phyloP scores from a whole-genome alignment of 257 asterid genomes.

The Fraxinus americana region DNA sequence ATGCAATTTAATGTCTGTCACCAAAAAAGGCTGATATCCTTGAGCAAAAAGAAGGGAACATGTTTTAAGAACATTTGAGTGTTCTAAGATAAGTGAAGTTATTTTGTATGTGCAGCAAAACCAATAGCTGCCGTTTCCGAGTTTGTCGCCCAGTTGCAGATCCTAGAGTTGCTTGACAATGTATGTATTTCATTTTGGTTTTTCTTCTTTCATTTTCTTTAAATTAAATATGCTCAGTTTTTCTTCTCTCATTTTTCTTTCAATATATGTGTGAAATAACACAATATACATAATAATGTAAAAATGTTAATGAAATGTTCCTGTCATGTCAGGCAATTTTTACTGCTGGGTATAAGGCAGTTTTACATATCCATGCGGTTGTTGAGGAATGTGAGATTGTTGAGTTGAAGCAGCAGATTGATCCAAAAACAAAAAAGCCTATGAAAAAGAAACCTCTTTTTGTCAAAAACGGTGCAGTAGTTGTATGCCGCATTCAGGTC shows the following conservation, averaged over 20 bases:
- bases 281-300: not conserved
- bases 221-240: not conserved
- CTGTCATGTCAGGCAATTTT: constrained; percentile 69
- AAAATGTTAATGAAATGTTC: not conserved
- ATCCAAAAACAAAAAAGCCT: constrained; percentile 69
- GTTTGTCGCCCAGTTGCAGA: constrained; percentile 87
- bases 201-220: not conserved
- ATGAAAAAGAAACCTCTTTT: constrained; percentile 87
- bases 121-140: constrained; percentile 73
- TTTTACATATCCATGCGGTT: constrained; percentile 83
- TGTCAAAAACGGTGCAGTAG: constrained; percentile 82
- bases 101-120: constrained; percentile 54
- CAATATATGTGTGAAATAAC: not conserved
- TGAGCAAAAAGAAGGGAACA: not conserved
- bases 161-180: constrained; percentile 90
- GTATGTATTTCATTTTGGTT: constrained; percentile 38
- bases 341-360: constrained; percentile 97
- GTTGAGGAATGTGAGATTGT: constrained; percentile 97
- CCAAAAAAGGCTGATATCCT: not conserved
- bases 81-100: not conserved
- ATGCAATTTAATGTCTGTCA: not conserved
- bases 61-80: not conserved
- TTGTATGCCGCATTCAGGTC: constrained; percentile 84
- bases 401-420: constrained; percentile 75
- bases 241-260: not conserved